Base-by-base conservation (phyloP, 2,329 filamentous ascomycete genomes). In the Macrophomina phaseolina region DNA sequence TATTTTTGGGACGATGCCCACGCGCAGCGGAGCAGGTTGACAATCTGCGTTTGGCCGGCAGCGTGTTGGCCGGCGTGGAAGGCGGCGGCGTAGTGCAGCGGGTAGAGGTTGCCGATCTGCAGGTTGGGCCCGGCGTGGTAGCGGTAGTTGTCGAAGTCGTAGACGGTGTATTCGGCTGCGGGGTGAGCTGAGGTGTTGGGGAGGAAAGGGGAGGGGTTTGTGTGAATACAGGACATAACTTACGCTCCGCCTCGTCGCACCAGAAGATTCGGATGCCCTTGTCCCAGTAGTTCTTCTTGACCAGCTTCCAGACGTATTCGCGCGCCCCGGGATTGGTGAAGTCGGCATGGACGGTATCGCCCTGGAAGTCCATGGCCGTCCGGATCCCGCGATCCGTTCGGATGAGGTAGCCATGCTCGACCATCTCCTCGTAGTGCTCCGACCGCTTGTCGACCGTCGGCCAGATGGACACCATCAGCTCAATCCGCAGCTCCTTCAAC, bases 381-480 rank as follows among this genome's bases (percentile, higher is more conserved):
- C 87, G 81, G 28, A 87, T 77, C 1, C 89, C 89, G 5, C 87
- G 82, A 68, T 90, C 88, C 8, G 81, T 81, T 0, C 87, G 84
- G 68, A 90, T 87, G 1, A 91, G 81, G 3, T 85, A 81, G 0
- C 89, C 89, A 9, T 82, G 81, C 65, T 87, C 85, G 0, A 88
- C 76, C 87, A 90, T 89, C 69, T 89, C 84, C 0, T 81, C 70
- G 71, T 85, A 90, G 73, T 89, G 89, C 49, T 87, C 85, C 0
- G 84, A 87, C 1, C 75, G 72, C 12, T 80, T 82, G 64, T 90
- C 87, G 1, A 91, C 87, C 0, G 87, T 90, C 0, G 89, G 89
- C 89, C 89, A 91, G 70, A 91, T 85, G 0, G 87, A 90, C 0
- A 91, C 86, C 87, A 91, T 90, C 3, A 90, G 81, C 71, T 91